Evolutionary conservation across 768 basidiomycete species (phyloP).

Genomic region (Floccularia luteovirens): DNA sequence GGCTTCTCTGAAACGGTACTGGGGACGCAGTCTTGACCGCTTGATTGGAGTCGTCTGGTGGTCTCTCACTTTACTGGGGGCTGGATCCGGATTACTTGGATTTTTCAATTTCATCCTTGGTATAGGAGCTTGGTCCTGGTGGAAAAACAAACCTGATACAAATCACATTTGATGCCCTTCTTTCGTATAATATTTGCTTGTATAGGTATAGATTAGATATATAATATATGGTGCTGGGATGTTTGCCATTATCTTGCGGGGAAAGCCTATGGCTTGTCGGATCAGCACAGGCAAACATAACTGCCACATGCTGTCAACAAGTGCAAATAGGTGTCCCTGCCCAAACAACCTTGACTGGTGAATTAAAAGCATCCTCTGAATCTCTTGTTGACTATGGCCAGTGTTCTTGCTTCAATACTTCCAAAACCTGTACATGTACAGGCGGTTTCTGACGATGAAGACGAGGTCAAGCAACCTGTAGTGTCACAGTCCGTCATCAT

Average conservation of each 20-base stretch:
- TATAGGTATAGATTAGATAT: no score
- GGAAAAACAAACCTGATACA: slow-evolving; percentile 22
- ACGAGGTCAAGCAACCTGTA: slow-evolving; percentile 28
- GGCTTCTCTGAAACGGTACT: slow-evolving; percentile 49
- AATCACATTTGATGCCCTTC: background rate
- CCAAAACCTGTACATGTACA: slow-evolving; percentile 58
- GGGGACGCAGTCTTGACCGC: slow-evolving; percentile 65
- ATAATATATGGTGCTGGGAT: no score
- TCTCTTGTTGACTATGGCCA: background rate
- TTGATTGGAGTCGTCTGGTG: slow-evolving; percentile 77
- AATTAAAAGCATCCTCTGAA: no score
- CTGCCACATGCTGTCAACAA: no score
- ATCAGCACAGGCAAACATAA: no score
- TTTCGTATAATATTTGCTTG: background rate
- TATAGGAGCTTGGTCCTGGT: slow-evolving; percentile 58
- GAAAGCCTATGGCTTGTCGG: no score
- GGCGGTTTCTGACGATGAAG: slow-evolving; percentile 52
- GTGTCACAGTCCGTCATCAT: slow-evolving; percentile 35
- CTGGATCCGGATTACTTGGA: slow-evolving; percentile 65
- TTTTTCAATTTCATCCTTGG: slow-evolving; percentile 69
- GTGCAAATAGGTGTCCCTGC: no score
- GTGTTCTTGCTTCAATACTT: slow-evolving; percentile 25
- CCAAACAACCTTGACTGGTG: no score
- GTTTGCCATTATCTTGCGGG: no score
- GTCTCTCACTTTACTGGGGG: slow-evolving; percentile 65